Percentiles rank a stretch among this genome's conserved stretches.
Conservation (phyloP, 805 yeast genomes). For the Cyberlindnera japonica region DNA sequence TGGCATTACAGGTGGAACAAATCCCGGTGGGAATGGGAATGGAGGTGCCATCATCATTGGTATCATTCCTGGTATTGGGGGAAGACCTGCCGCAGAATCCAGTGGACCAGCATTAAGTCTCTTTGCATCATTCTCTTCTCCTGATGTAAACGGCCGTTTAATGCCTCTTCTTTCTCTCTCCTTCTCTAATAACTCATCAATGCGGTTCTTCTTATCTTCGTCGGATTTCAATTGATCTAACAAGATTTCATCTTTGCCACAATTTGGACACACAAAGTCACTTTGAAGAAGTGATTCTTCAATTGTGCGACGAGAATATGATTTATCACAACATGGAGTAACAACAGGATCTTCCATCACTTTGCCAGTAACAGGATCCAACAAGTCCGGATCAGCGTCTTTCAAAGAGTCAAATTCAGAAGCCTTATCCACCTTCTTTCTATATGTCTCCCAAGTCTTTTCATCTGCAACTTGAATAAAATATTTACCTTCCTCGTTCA, state of each 20-base stretch:
- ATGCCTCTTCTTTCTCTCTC: slow-evolving; percentile 32
- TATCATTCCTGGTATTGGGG: no score
- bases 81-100: no score
- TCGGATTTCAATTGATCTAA: slow-evolving; percentile 69
- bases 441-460: slow-evolving; percentile 85
- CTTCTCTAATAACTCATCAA: slow-evolving; percentile 46
- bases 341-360: slow-evolving; percentile 68
- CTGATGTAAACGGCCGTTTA: slow-evolving; percentile 18
- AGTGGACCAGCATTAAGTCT: slow-evolving; percentile 14
- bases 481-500: slow-evolving; percentile 92
- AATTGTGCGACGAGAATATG: slow-evolving; percentile 57
- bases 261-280: slow-evolving; percentile 89
- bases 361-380: slow-evolving; percentile 68
- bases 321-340: slow-evolving; percentile 74
- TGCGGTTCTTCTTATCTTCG: slow-evolving; percentile 50
- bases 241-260: slow-evolving; percentile 68
- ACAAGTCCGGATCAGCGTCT: slow-evolving; percentile 50
- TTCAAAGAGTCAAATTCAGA: slow-evolving; percentile 26
- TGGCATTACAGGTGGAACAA: slow-evolving; percentile 8
- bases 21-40: slow-evolving; percentile 5
- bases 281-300: slow-evolving; percentile 68
- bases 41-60: slow-evolving; percentile 21
- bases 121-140: slow-evolving; percentile 13
- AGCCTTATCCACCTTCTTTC: slow-evolving; percentile 45
- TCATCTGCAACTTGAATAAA: slow-evolving; percentile 95